phyloP scores from a whole-genome alignment of 2,329 filamentous ascomycete species.

The Grosmannia huntii region DNA sequence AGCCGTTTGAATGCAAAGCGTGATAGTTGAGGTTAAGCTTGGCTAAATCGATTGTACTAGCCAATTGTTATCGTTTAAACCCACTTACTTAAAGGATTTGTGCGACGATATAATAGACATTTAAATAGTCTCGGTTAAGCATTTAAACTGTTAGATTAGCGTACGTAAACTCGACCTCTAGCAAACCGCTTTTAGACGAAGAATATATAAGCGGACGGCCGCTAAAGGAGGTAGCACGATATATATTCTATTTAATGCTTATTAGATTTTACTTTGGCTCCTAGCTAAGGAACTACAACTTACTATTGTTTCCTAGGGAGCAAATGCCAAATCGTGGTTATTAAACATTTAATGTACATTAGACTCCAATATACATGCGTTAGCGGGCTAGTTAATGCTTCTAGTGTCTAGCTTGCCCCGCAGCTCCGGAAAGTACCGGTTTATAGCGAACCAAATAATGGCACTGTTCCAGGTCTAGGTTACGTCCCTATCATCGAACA shows the following conservation, averaged over 20 bases:
- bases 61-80: neutral
- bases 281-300: neutral
- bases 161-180: neutral
- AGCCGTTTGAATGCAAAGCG: neutral
- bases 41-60: neutral
- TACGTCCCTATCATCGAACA: neutral
- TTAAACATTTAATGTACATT: neutral
- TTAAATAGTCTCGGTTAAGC: neutral
- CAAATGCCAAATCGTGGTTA: neutral
- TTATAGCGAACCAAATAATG: too few species aligned
- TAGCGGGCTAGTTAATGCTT: constrained; percentile 2
- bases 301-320: neutral
- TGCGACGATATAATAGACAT: neutral
- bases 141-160: neutral
- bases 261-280: neutral
- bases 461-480: neutral
- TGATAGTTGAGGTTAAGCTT: neutral
- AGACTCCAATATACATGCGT: neutral
- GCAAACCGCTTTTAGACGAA: neutral
- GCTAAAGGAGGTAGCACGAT: neutral
- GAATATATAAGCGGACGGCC: neutral
- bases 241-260: neutral
- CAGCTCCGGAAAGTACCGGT: constrained; percentile 6
- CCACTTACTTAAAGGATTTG: constrained; percentile 5
- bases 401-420: neutral